Conservation (phyloP, 169 alveolate genomes). For the Cryptosporidium sp. region DNA sequence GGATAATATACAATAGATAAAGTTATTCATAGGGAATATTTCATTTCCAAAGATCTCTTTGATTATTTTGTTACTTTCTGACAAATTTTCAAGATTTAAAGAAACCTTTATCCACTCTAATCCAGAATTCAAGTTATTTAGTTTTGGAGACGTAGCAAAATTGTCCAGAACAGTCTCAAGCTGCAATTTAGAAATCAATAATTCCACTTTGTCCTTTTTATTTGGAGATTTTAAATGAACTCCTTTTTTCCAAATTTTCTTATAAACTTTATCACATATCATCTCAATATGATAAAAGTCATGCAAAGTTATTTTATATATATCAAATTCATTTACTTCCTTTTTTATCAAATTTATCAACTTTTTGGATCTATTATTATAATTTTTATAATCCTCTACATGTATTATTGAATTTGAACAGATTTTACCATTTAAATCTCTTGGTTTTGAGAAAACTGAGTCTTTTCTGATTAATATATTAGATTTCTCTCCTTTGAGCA, state of each 20-base stretch:
- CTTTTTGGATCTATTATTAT: slow-evolving; percentile 28
- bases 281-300: slow-evolving; percentile 30
- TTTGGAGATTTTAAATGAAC: slow-evolving; percentile 12
- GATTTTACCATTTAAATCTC: slow-evolving; percentile 1
- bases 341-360: slow-evolving; percentile 14
- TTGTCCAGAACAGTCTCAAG: background rate
- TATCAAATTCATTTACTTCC: slow-evolving; percentile 13
- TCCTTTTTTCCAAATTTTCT: slow-evolving; percentile 48
- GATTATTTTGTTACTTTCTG: background rate
- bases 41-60: background rate
- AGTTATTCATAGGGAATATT: background rate
- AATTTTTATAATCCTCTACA: slow-evolving; percentile 10
- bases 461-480: slow-evolving; percentile 8
- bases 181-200: background rate
- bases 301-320: background rate
- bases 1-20: background rate
- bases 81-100: background rate
- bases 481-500: slow-evolving; percentile 62
- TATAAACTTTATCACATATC: background rate
- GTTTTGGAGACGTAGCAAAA: background rate
- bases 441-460: slow-evolving; percentile 35
- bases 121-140: background rate
- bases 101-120: background rate
- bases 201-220: slow-evolving; percentile 15
- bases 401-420: background rate